Evolutionary conservation across 106 monocot genomes (phyloP), one percentile per base, ranked within the genome.

Genomic region (Xerophyta viscosa): DNA sequence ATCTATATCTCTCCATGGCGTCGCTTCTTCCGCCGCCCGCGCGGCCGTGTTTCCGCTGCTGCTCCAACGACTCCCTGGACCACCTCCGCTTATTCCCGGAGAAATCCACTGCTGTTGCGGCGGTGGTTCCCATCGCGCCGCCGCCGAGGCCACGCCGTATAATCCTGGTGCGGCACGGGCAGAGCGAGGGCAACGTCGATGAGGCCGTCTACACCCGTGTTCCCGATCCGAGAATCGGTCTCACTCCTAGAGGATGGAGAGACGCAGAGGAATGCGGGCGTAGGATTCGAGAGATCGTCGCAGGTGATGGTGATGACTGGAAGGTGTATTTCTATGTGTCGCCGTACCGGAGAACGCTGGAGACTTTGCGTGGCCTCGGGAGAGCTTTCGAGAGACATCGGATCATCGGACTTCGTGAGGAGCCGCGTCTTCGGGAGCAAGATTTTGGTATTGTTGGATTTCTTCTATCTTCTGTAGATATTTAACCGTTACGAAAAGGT

Each of bases 311-410:
- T 10, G 76, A 74, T 24, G 84, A 96, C 41, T 88, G 88, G 88
- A 88, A 88, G 70, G 88, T 88, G 0, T 96, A 96, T 63, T 96
- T 96, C 60, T 96, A 96, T 43, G 88, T 89, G 0, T 96, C 94
- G 0, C 94, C 88, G 4, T 96, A 96, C 61, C 66, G 67, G 60
- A 50, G 94, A 26, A 82, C 88, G 18, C 67, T 84, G 18, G 73
- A 96, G 78, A 96, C 94, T 18, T 75, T 96, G 6, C 57, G 67
- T 24, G 88, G 94, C 17, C 24, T 88, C 15, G 94, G 88, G 9
- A 64, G 23, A 70, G 84, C 88, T 11, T 96, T 88, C 46, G 84
- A 88, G 56, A 58, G 69, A 15, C 28, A 24, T 18, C 57, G 78
- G 43, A 96, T 96, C 19, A 84, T 65, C 25, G 94, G 94, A 0